Evolutionary conservation across 164 flowering plant genomes (phyloP).

Genomic region (Cinnamomum micranthum): DNA sequence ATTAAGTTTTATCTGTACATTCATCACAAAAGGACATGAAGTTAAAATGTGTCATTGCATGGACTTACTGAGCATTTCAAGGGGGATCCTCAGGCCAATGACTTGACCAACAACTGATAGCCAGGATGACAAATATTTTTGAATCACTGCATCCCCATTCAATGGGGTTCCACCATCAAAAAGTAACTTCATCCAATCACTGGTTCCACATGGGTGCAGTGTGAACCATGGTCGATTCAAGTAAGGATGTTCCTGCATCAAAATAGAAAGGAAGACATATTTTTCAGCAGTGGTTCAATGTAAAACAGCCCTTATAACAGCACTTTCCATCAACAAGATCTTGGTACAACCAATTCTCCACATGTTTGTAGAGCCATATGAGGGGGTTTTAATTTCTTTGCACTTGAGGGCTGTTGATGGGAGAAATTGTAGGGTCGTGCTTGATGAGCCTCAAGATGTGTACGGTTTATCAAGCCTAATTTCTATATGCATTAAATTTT

Average conservation of each 20-base stretch:
- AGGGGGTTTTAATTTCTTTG: not conserved
- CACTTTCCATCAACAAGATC: not conserved
- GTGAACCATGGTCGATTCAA: slow-evolving; percentile 80
- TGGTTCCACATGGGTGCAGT: slow-evolving; percentile 88
- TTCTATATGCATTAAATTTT: no score
- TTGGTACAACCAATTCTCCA: not conserved
- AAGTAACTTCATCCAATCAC: slow-evolving; percentile 84
- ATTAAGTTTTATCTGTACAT: no score
- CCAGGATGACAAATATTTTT: slow-evolving; percentile 68
- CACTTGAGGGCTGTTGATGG: not conserved
- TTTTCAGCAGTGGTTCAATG: no score
- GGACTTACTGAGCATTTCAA: slow-evolving; percentile 23
- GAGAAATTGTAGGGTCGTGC: not conserved
- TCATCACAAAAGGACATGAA: not conserved
- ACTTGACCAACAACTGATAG: slow-evolving; percentile 79
- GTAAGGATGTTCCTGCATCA: slow-evolving; percentile 77
- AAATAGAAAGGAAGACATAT: not conserved
- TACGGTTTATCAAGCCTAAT: no score
- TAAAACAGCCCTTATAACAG: not conserved
- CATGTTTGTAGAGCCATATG: not conserved
- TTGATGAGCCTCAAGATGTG: no score
- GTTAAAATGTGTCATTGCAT: not conserved
- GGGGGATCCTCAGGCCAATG: slow-evolving; percentile 61
- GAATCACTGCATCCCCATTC: slow-evolving; percentile 12
- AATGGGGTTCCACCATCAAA: slow-evolving; percentile 21